Evolutionary conservation across 1,139 yeast species (phyloP), one percentile per base, ranked within the genome.

Genomic region (Magnusiomyces magnusii): DNA sequence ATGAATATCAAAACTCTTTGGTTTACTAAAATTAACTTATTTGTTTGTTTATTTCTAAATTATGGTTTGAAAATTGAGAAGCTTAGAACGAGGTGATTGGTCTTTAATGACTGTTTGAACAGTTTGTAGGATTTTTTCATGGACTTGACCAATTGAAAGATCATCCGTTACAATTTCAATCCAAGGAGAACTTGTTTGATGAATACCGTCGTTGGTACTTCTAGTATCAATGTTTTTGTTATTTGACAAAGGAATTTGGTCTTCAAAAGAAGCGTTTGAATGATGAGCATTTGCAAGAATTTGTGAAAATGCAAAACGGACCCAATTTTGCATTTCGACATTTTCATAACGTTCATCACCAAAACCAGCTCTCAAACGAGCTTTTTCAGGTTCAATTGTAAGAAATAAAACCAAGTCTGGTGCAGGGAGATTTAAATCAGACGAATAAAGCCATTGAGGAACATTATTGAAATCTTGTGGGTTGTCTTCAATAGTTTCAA

Each of bases 311-410:
- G 53, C 41, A n/a, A 9, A 17, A 2, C 53, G 53, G 2, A 95
- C 99, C 51, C 75, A 75, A 24, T 75, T 71, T 70, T 95, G 99
- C 69, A 93, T 87, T 58, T 80, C 84, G 9, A 73, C 71, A 51
- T 79, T 80, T 69, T 95, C 99, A 72, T 95, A 95, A 59, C 97
- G 76, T 72, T 95, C 99, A 28, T 84, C 86, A 24, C 99, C 99
- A 78, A 87, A 95, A 1, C 96, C 96, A 23, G 83, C 84, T 59
- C 99, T 78, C 21, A 75, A 68, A 53, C 79, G 73, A 42, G 83
- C 85, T 1, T 76, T 78, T 31, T 77, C 78, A 34, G 72, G 77
- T 54, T 73, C 65, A 55, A 90, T 80, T 28, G 90, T 86, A 61
- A 95, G 75, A 65, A 93, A 95, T 1, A 95, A 62, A 0, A 93